Evolutionary conservation across 441 rosid genomes (phyloP).

Genomic region (Eutrema salsugineum): DNA sequence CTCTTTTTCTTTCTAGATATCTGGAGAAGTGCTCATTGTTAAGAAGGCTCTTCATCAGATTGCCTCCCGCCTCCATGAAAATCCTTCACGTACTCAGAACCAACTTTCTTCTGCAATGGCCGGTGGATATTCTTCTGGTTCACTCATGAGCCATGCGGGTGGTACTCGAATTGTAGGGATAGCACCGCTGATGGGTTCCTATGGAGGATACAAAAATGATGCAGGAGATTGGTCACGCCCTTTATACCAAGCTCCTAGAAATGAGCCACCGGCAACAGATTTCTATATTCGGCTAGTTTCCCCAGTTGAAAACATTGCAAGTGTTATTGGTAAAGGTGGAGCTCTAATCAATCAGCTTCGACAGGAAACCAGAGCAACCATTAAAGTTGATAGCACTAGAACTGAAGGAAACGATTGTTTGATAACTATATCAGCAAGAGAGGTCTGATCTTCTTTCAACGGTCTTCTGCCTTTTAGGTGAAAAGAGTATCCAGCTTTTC

Average conservation of each 20-base stretch:
- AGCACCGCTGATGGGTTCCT: conserved; percentile 68
- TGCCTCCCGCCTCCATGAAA: conserved; percentile 85
- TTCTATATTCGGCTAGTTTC: conserved; percentile 81
- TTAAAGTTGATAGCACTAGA: conserved; percentile 83
- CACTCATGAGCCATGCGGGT: conserved; percentile 50
- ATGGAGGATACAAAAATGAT: conserved; percentile 82
- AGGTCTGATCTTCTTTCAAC: conserved; percentile 44
- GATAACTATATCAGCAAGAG: conserved; percentile 73
- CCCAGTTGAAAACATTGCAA: conserved; percentile 74
- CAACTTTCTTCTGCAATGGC: conserved; percentile 63
- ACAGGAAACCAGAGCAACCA: conserved; percentile 74
- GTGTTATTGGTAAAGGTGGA: conserved; percentile 92
- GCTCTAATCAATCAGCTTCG: conserved; percentile 83
- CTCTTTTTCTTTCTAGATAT: conserved; percentile 45
- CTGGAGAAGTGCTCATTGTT: conserved; percentile 79
- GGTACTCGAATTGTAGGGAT: conserved; percentile 69
- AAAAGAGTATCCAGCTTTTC: not conserved
- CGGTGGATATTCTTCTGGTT: conserved; percentile 48
- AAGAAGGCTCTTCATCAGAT: conserved; percentile 83
- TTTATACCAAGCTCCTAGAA: conserved; percentile 77
- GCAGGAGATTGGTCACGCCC: conserved; percentile 84
- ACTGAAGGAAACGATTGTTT: conserved; percentile 87
- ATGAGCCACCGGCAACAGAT: conserved; percentile 69
- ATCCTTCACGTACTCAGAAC: conserved; percentile 89
- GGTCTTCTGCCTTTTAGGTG: not conserved